Percentiles rank a stretch among this genome's conserved stretches.
These are phyloP conservation scores for Nannizzia gypsea DNA, from an alignment of 2,329 filamentous ascomycete species.

Conservation along the genomic window DNA sequence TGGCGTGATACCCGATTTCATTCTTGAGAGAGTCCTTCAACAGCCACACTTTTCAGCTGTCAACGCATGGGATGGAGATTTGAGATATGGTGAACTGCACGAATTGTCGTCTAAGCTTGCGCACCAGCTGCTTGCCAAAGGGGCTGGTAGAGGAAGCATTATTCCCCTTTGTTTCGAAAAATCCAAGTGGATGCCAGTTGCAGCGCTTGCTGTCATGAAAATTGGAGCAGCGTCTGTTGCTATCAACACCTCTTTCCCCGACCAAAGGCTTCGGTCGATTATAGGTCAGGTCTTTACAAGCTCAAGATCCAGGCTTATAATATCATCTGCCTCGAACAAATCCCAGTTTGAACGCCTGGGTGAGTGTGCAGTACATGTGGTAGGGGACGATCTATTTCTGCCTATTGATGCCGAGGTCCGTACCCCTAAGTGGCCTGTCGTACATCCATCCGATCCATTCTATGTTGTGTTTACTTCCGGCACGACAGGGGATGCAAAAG, in stretches of 20 bases:
- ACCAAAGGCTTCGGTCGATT: constrained; percentile 24
- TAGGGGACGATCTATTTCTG: neutral
- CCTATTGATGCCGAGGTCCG: neutral
- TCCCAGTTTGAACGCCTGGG: neutral
- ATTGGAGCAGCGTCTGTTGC: constrained; percentile 13
- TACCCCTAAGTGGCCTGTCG: constrained; percentile 2
- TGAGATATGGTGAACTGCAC: constrained; percentile 15
- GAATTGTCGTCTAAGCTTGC: constrained; percentile 23
- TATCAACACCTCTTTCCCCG: constrained; percentile 15
- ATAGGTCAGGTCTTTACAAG: constrained; percentile 3
- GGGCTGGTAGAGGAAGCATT: constrained; percentile 20
- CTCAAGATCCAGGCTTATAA: constrained; percentile 8
- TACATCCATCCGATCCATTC: constrained; percentile 21
- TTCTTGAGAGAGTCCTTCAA: constrained; percentile 8
- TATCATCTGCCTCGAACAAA: neutral
- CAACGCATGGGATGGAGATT: constrained; percentile 15
- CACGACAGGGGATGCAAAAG: constrained; percentile 5
- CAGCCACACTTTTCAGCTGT: constrained; percentile 14
- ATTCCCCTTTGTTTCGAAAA: constrained; percentile 14
- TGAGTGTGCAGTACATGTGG: neutral
- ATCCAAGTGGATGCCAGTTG: constrained; percentile 12
- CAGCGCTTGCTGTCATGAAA: constrained; percentile 12
- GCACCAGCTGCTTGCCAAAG: constrained; percentile 20
- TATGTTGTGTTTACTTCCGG: constrained; percentile 40
- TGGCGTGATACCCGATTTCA: constrained; percentile 13